Evolutionary conservation across 345 rosid genomes (phyloP).

Genomic region (Zanthoxylum bungeanum): DNA sequence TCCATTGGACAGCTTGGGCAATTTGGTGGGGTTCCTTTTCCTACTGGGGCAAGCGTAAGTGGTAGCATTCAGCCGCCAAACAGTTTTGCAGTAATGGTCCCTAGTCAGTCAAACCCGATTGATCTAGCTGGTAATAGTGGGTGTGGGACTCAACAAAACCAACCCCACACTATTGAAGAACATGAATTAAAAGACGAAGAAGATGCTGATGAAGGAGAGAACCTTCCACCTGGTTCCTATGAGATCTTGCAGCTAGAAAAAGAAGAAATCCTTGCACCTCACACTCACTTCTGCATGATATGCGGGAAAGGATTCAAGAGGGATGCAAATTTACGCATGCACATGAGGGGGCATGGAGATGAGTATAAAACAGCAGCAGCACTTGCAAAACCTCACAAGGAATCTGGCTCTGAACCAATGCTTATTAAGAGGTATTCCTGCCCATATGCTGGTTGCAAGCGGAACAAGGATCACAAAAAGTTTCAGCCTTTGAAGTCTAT

Average conservation of each 20-base stretch:
- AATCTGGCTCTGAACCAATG: constrained; percentile 55
- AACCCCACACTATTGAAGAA: constrained; percentile 52
- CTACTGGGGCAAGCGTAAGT: constrained; percentile 37
- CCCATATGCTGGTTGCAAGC: constrained; percentile 88
- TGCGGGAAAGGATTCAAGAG: constrained; percentile 99
- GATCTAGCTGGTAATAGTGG: constrained; percentile 27
- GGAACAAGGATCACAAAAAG: constrained; percentile 95
- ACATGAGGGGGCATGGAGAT: constrained; percentile 98
- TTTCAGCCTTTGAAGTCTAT: constrained; percentile 95
- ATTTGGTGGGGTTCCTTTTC: constrained; percentile 48
- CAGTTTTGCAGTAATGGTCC: constrained; percentile 29
- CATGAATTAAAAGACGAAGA: constrained; percentile 89
- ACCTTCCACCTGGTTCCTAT: constrained; percentile 87
- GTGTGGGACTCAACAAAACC: constrained; percentile 36
- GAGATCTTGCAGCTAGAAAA: constrained; percentile 92
- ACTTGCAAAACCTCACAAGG: constrained; percentile 84
- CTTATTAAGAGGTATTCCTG: constrained; percentile 91
- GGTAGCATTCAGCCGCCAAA: constrained; percentile 36
- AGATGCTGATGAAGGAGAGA: constrained; percentile 89
- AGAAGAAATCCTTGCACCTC: constrained; percentile 98
- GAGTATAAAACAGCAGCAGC: constrained; percentile 96
- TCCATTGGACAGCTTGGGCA: constrained; percentile 44
- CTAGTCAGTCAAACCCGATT: constrained; percentile 40
- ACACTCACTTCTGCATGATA: constrained; percentile 89
- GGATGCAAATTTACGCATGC: constrained; percentile 96